Base-by-base conservation (phyloP, 73 alveolate species). In the Halteria grandinella region DNA sequence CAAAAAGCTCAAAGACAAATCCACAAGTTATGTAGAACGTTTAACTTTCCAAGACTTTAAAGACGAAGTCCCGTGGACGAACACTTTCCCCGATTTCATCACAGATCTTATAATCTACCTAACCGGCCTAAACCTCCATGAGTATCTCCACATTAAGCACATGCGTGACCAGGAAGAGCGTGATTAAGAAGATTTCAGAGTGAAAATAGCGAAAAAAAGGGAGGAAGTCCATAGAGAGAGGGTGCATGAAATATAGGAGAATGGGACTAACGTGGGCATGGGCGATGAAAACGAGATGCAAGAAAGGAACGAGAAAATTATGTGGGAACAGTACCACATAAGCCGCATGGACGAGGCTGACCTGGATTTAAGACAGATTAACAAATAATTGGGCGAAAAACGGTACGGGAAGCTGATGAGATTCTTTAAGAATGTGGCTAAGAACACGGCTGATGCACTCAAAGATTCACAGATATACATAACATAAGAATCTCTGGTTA, bases 401-500 rank as follows among this genome's bases (percentile, higher is more conserved):
- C 3, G 1, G 28, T 66, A 66, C 31, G 23, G 52, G 17, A 41
- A 47, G 23, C 21, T 66, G 1, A 20, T 66, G 2, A 66, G 80
- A 32, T 66, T 41, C 32, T 66, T 66, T 44, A 66, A 66, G 25
- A 66, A 47, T 47, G 53, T 66, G 6, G 43, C 69, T 39, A 66
- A 45, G 31, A 66, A 66, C 47, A 63, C 80, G 12, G 80, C 58
- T 11, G 80, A 66, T 5, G 21, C 63, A 2, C n/a, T n/a, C n/a
- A 66, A 66, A 47, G 80, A 66, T 4, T 36, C 62, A 17, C 15
- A 45, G 12, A 21, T 66, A 25, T 66, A 45, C 32, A 8, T 66
- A 27, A 66, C 69, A 11, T 27, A 66, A 23, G 80, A 66, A 45
- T 66, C 80, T 40, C 7, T 66, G 1, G 47, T 66, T 8, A 66